phyloP scores from a whole-genome alignment of 2,329 filamentous ascomycete genomes.

The Talaromyces sp. region DNA sequence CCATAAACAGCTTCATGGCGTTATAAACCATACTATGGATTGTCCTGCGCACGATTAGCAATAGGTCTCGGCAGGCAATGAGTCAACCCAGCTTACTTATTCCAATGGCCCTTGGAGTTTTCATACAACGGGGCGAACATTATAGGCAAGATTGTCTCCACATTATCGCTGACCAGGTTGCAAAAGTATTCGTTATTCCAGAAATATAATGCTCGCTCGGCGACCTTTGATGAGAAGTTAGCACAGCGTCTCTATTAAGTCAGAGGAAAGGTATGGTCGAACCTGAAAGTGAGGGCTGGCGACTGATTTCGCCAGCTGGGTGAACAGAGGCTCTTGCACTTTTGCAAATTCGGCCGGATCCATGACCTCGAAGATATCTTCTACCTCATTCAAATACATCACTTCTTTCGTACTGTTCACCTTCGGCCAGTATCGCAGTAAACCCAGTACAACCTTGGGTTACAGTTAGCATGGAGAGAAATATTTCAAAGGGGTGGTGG shows the following conservation, averaged over 20 bases:
- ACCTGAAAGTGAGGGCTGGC: conserved; percentile 96
- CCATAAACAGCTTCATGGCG: conserved; percentile 99
- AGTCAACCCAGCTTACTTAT: conserved; percentile 33
- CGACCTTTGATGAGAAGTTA: conserved; percentile 55
- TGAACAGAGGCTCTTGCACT: conserved; percentile 95
- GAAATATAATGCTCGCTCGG: conserved; percentile 94
- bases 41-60: conserved; percentile 57
- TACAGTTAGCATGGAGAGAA: not conserved
- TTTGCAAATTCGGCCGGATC: conserved; percentile 97
- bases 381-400: conserved; percentile 98
- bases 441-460: conserved; percentile 76
- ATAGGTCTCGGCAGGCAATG: not conserved
- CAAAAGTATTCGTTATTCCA: conserved; percentile 99
- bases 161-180: conserved; percentile 97
- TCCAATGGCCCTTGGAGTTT: conserved; percentile 99
- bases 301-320: conserved; percentile 94
- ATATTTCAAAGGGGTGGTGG: not conserved
- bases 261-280: conserved; percentile 15
- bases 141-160: conserved; percentile 95
- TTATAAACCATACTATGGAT: conserved; percentile 99
- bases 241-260: not conserved
- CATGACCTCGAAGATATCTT: conserved; percentile 99
- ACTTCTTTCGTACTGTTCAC: conserved; percentile 99
- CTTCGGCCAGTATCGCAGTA: conserved; percentile 97
- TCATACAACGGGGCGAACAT: conserved; percentile 99